These are phyloP conservation scores for Cyberlindnera mrakii DNA, from an alignment of 805 yeast genomes.

Conservation along the genomic window DNA sequence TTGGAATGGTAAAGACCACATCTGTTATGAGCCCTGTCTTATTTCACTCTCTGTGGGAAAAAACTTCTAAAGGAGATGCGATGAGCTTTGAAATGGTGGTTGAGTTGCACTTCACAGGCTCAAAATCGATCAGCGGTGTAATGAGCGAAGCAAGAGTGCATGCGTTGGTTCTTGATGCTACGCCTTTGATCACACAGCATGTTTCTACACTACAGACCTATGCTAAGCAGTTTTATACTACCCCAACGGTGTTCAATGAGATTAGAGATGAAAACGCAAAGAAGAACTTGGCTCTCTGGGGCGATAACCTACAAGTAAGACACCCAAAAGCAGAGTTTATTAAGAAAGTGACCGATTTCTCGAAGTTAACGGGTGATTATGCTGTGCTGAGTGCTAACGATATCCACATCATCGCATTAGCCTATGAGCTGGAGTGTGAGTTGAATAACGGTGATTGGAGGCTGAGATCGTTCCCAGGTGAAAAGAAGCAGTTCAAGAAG, in stretches of 20 bases:
- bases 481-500: conserved; percentile 25
- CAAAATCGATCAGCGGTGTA: background rate
- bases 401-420: conserved; percentile 84
- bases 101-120: background rate
- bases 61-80: background rate
- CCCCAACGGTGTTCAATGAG: conserved; percentile 88
- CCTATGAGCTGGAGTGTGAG: conserved; percentile 82
- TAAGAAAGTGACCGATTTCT: conserved; percentile 64
- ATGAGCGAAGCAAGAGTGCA: conserved; percentile 18
- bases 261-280: conserved; percentile 82
- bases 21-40: too few species aligned
- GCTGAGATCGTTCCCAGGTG: conserved; percentile 70
- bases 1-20: background rate
- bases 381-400: conserved; percentile 86
- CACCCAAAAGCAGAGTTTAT: conserved; percentile 71
- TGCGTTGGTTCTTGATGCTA: conserved; percentile 82
- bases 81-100: background rate
- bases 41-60: background rate
- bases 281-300: conserved; percentile 76
- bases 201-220: conserved; percentile 64
- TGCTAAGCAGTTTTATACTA: conserved; percentile 73
- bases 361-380: conserved; percentile 87
- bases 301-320: conserved; percentile 57
- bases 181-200: conserved; percentile 85
- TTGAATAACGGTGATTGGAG: conserved; percentile 62